Percentiles rank a stretch among this genome's conserved stretches.
These are phyloP conservation scores for Tylopilus intermedius DNA, from an alignment of 768 basidiomycete species.

Conservation along the genomic window DNA sequence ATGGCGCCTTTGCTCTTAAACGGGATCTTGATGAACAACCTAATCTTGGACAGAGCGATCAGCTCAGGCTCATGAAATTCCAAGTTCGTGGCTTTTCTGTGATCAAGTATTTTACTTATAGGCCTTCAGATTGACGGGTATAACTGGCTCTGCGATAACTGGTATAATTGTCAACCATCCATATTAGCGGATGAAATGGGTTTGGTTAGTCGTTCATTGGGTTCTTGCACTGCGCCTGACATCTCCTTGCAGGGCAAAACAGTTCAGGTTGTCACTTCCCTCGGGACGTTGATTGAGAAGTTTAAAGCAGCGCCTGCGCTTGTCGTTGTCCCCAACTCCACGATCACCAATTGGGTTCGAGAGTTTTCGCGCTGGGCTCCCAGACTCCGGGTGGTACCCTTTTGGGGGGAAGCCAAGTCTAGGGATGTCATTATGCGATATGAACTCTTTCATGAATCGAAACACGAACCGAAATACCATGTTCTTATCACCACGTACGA, in stretches of 20 bases:
- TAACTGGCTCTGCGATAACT: slow-evolving; percentile 82
- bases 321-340: slow-evolving; percentile 94
- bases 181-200: slow-evolving; percentile 99
- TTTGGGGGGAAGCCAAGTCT: slow-evolving; percentile 74
- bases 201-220: slow-evolving; percentile 44
- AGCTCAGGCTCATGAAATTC: slow-evolving; percentile 78
- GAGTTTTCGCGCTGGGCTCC: slow-evolving; percentile 83
- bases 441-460: slow-evolving; percentile 65
- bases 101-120: slow-evolving; percentile 3
- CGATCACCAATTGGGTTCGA: slow-evolving; percentile 91
- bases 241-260: slow-evolving; percentile 69
- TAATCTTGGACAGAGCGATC: slow-evolving; percentile 58
- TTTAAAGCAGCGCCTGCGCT: slow-evolving; percentile 72
- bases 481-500: slow-evolving; percentile 94
- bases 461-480: slow-evolving; percentile 67
- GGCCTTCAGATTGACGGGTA: slow-evolving; percentile 63
- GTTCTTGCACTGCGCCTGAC: slow-evolving; percentile 3
- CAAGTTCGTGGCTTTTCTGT: slow-evolving; percentile 48
- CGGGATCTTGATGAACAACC: slow-evolving; percentile 47
- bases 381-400: slow-evolving; percentile 72
- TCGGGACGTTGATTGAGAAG: slow-evolving; percentile 58
- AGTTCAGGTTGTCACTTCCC: slow-evolving; percentile 82
- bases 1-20: slow-evolving; percentile 42
- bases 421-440: slow-evolving; percentile 77
- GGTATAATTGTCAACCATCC: slow-evolving; percentile 81